Evolutionary conservation across 768 basidiomycete genomes (phyloP).

Genomic region (Cyathus striatus): DNA sequence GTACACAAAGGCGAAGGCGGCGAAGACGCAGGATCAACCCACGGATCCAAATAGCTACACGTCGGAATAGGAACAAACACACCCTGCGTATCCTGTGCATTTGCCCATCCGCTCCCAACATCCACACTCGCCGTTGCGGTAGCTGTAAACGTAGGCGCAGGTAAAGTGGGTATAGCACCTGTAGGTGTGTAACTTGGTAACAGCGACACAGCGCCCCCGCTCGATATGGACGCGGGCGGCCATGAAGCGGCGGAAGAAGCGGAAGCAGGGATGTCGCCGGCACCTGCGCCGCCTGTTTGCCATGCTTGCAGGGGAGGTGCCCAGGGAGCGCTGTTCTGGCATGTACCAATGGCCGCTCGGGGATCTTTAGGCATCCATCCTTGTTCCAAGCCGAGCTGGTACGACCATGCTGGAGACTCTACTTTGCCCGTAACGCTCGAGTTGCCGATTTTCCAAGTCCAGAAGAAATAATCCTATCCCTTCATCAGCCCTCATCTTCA

Average conservation of each 20-base stretch:
- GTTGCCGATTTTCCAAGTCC: conserved; percentile 97
- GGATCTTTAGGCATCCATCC: conserved; percentile 95
- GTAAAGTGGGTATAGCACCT: conserved; percentile 61
- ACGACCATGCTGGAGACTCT: conserved; percentile 87
- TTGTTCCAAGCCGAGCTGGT: conserved; percentile 82
- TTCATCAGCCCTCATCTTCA: neutral
- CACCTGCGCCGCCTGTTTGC: conserved; percentile 76
- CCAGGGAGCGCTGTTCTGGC: conserved; percentile 57
- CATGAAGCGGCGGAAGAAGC: conserved; percentile 49
- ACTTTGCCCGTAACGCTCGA: conserved; percentile 65
- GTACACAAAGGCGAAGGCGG: conserved; percentile 59
- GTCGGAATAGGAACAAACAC: conserved; percentile 59
- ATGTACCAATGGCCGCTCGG: conserved; percentile 66
- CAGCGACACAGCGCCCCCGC: conserved; percentile 39
- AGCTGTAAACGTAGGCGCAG: conserved; percentile 60
- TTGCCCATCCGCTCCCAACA: conserved; percentile 81
- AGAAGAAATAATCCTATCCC: conserved; percentile 94
- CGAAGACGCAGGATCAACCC: conserved; percentile 54
- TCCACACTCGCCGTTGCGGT: conserved; percentile 29
- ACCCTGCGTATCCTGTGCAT: conserved; percentile 60
- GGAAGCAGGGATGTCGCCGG: conserved; percentile 61
- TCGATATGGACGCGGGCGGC: conserved; percentile 67
- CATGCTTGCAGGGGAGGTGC: conserved; percentile 55
- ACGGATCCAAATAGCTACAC: conserved; percentile 82
- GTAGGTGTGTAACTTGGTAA: conserved; percentile 74